Base-by-base conservation (phyloP, 768 basidiomycete genomes). In the Termitomyces sp. region DNA sequence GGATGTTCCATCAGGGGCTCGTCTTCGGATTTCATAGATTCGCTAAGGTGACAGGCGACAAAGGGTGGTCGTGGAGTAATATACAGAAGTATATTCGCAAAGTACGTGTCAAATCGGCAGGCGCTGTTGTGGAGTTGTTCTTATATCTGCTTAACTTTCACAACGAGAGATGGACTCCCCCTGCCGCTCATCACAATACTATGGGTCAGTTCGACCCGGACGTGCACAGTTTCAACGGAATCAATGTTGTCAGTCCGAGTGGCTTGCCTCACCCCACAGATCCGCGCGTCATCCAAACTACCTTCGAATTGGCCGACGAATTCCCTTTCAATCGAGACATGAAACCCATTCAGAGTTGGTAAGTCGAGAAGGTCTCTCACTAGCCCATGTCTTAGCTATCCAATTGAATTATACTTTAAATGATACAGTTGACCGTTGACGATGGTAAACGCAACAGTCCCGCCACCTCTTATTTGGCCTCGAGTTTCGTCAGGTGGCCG, bases 301-400 rank as follows among this genome's bases (percentile, higher is more conserved):
- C 72, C 0, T 31, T 64, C n/a, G 67, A 78, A 49, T 64, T 77
- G 6, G 55, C 64, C 1, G 62, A 67, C 4, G 71, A 74, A 39
- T 80, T 74, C 59, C 68, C 72, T 3, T 79, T 67, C 61, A 76
- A 75, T 58, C 34, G 64, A n/a, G 80, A 81, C 61, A 68, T 68
- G 57, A 16, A 65, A 62, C 10, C 70, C 71, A 0, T 55, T 77
- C 8, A 79, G 79, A 4, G 51, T 78, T 36, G 72, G 79, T 76
- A 36, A 46, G 71, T 55, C n/a, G 41, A 9, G 44, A 56, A 46
- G 59, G 65, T 39, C n/a, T 39, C 37, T n/a, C 18, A 3, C 14
- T 26, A 13, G 4, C 29, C 22, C 18, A 20, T 50, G 62, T 20
- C 56, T 54, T 7, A 24, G 16, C 5, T 14, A 24, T 24, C 6